Base-by-base conservation (phyloP, 176 grass and related monocot species). In the Phragmites australis region DNA sequence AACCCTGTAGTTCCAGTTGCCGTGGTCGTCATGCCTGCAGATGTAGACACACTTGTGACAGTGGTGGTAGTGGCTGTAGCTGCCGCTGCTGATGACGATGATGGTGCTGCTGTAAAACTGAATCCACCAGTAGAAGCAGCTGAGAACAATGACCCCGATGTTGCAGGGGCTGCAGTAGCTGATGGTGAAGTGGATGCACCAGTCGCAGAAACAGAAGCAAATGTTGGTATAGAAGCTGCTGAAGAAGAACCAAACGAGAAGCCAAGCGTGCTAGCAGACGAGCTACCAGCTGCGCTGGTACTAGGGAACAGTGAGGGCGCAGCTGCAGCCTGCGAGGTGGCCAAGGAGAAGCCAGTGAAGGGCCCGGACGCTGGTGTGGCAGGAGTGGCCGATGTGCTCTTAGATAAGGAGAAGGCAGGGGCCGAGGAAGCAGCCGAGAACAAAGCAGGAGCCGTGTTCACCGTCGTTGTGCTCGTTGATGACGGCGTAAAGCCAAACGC, bases 251-350 rank as follows among this genome's bases (percentile, higher is more conserved):
- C 82, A 71, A 94, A 87, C 2, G 81, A 81, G 23, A 87, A 84
- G 61, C 67, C 65, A 48, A 68, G 51, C 10, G 86, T 79, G 58
- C 64, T 86, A 8, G 86, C 44, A 10, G 87, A 63, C 6, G 82
- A 72, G 72, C 72, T 82, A 56, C 55, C 83, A 39, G 82, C 43
- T 65, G 77, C 76, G 65, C 50, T 57, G 44, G 81, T 67, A 56
- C 61, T 84, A 48, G 86, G 70, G 81, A 91, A 87, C 39, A 78
- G 9, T 16, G 86, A 77, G 30, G 86, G 51, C 5, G 77, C 71
- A 79, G 89, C 71, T 82, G 86, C 74, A 79, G 57, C 51, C 19
- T 89, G 78, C 27, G 92, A 88, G 76, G 80, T 83, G 23, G 83
- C 83, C 68, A 86, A 90, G 68, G 87, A 81, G 66, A 91, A 85